phyloP scores from a whole-genome alignment of 1,139 yeast species.

The Taphrina communis region DNA sequence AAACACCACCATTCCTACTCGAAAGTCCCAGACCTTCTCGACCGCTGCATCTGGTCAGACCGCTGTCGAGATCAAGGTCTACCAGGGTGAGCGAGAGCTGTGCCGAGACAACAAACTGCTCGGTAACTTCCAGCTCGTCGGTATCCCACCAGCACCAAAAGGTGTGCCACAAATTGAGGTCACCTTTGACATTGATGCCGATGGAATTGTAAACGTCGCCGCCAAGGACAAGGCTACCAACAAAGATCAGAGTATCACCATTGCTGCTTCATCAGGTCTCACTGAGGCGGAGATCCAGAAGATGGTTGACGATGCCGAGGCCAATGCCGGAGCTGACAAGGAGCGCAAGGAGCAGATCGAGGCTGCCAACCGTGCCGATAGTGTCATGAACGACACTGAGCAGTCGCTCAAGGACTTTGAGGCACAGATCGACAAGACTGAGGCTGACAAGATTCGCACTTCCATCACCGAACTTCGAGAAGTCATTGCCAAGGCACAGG shows the following conservation, averaged over 20 bases:
- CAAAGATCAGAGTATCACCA: conserved; percentile 98
- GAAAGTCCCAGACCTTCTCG: conserved; percentile 95
- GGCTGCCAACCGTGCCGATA: conserved; percentile 95
- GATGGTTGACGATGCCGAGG: conserved; percentile 98
- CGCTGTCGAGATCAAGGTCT: conserved; percentile 96
- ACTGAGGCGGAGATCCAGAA: conserved; percentile 95
- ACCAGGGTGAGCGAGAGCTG: conserved; percentile 99
- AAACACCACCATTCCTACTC: conserved; percentile 97
- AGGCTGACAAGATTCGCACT: conserved; percentile 82
- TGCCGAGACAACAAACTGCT: conserved; percentile 98
- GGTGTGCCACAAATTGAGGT: conserved; percentile 99
- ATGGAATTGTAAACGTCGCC: conserved; percentile 97
- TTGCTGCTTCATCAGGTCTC: conserved; percentile 97
- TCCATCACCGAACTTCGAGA: conserved; percentile 82
- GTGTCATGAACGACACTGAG: conserved; percentile 95
- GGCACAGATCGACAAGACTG: conserved; percentile 86
- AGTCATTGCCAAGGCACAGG: conserved; percentile 88
- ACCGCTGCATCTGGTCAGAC: conserved; percentile 99
- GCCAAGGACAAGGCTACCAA: conserved; percentile 98
- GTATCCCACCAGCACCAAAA: conserved; percentile 98
- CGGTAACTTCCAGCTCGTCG: conserved; percentile 93
- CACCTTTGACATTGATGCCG: conserved; percentile 96
- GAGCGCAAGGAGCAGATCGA: conserved; percentile 94
- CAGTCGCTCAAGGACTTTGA: conserved; percentile 90
- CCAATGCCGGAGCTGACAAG: conserved; percentile 95